A percentile compares a stretch with the other conserved stretches of the same genome.
These are phyloP conservation scores for Huntiella omanensis DNA, from an alignment of 2,329 filamentous ascomycete species.

Conservation along the genomic window DNA sequence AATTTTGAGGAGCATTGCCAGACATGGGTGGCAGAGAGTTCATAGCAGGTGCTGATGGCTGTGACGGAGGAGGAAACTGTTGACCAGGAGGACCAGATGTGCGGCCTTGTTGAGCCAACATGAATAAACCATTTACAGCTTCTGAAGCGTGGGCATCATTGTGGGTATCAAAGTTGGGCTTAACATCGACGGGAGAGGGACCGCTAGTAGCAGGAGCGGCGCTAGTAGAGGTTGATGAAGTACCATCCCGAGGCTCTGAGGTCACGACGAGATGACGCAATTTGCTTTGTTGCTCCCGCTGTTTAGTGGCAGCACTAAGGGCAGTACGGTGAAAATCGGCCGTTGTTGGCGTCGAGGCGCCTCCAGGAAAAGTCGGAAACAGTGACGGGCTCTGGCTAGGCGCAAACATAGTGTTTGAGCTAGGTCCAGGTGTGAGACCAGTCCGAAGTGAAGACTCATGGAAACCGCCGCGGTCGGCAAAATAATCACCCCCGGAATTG, in stretches of 20 bases:
- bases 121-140: conserved; percentile 82
- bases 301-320: conserved; percentile 55
- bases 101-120: conserved; percentile 51
- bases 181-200: conserved; percentile 26
- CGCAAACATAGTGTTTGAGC: conserved; percentile 76
- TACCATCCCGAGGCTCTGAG: conserved; percentile 5
- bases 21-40: conserved; percentile 1
- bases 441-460: conserved; percentile 91
- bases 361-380: conserved; percentile 51
- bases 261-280: conserved; percentile 14
- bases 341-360: conserved; percentile 73
- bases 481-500: conserved; percentile 72
- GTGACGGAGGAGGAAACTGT: conserved; percentile 1
- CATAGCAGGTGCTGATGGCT: not conserved
- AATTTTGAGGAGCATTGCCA: not conserved
- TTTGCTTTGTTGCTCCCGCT: conserved; percentile 25
- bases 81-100: conserved; percentile 26
- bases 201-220: conserved; percentile 27
- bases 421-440: conserved; percentile 75
- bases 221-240: not conserved
- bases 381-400: conserved; percentile 74
- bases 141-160: conserved; percentile 73
- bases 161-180: conserved; percentile 2
- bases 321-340: conserved; percentile 91
- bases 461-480: conserved; percentile 63